Evolutionary conservation across 1,284 basidiomycete genomes (phyloP), one percentile per base, ranked within the genome.

Genomic region (Takashimella tepidaria): DNA sequence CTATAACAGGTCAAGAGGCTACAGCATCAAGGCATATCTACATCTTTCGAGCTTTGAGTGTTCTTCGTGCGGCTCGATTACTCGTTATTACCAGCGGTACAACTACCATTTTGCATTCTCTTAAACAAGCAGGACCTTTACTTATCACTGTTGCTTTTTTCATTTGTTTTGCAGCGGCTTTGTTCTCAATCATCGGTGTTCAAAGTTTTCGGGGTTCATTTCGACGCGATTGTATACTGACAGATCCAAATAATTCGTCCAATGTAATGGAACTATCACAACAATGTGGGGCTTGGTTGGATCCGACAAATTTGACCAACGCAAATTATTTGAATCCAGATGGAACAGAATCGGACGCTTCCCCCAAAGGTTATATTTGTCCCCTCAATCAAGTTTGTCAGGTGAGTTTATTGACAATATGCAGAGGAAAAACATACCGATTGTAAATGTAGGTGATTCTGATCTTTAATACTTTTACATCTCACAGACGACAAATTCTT

Each of bases 1-100:
- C 89, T 0, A 74, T 82, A 20, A 63, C 78, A 0, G 86, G 87
- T 0, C 64, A 82, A 31, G 93, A 98, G 72, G 77, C 80, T 3
- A 76, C 73, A 2, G 82, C 81, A 4, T 60, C 66, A 5, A 76
- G 83, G 48, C 91, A 96, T 74, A 83, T 96, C 52, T 90, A 87
- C 46, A 76, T 95, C 47, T 98, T 98, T 68, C 83, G 92, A 26
- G 92, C 92, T 0, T 75, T 98, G 69, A 91, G 88, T 59, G 90
- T 95, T 12, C 79, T 98, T 20, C 81, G 95, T 55, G 87, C 85
- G 2, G 85, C 89, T 4, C 82, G 95, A 54, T 75, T 98, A 22
- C 77, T 98, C 47, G 84, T 91, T 2, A 84, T 97, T 49, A 97
- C 93, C 1, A 85, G 84, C 57, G 95, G 95, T 74, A 98, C 95